phyloP scores from a whole-genome alignment of 2,329 filamentous ascomycete species.

The Pseudopyrenochaeta lycopersici region DNA sequence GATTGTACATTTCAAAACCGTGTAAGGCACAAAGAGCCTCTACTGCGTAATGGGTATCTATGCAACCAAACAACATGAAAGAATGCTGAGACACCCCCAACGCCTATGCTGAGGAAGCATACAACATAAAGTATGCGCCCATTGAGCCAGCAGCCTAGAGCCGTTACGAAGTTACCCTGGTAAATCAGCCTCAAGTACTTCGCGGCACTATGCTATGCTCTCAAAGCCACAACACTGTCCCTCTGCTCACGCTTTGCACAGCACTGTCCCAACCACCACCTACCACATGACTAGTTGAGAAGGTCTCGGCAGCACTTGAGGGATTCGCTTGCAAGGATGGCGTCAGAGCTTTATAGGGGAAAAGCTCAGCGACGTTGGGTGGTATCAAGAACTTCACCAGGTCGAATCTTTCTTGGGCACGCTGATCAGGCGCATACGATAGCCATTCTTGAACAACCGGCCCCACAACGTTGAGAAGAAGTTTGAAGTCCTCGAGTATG shows the following conservation, averaged over 20 bases:
- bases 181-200: too few species aligned
- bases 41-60: too few species aligned
- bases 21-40: too few species aligned
- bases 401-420: neutral
- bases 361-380: conserved; percentile 21
- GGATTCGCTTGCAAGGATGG: conserved; percentile 1
- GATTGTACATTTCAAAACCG: too few species aligned
- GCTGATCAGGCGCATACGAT: neutral
- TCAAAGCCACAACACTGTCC: conserved; percentile 9
- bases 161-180: too few species aligned
- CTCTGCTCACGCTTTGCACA: neutral
- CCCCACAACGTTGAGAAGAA: conserved; percentile 18
- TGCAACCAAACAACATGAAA: too few species aligned
- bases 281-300: neutral
- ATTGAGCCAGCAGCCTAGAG: too few species aligned
- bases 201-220: too few species aligned
- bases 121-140: too few species aligned
- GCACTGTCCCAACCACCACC: neutral
- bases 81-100: too few species aligned
- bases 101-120: too few species aligned
- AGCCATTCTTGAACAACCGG: neutral
- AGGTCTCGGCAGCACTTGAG: neutral
- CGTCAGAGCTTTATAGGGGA: conserved; percentile 36
- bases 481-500: conserved; percentile 30
- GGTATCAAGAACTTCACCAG: conserved; percentile 12